These are phyloP conservation scores for Lentinula guzmanii DNA, from an alignment of 768 basidiomycete species.

Conservation along the genomic window DNA sequence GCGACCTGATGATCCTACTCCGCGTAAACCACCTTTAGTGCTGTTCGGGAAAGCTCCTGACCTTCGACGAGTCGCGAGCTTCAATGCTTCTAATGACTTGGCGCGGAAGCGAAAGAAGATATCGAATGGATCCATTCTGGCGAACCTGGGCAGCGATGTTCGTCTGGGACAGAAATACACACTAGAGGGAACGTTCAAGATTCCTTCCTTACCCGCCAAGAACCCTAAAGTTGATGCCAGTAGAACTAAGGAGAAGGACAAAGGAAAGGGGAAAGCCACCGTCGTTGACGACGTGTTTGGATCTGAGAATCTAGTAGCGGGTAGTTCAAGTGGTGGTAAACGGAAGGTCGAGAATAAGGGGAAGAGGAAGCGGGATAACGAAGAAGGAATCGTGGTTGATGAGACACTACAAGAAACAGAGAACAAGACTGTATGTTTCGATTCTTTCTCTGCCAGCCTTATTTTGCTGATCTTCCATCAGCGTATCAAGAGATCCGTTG, in stretches of 20 bases:
- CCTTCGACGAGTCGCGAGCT: neutral
- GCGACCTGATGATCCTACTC: slow-evolving; percentile 76
- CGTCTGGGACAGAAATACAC: slow-evolving; percentile 1
- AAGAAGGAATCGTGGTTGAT: slow-evolving; percentile 15
- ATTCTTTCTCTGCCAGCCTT: neutral
- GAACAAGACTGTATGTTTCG: slow-evolving; percentile 52
- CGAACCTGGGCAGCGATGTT: slow-evolving; percentile 32
- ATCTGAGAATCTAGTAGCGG: neutral
- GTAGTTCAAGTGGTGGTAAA: slow-evolving; percentile 7
- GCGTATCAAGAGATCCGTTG: slow-evolving; percentile 39
- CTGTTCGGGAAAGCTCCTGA: slow-evolving; percentile 17
- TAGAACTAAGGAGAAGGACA: slow-evolving; percentile 13
- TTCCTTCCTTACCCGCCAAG: slow-evolving; percentile 38
- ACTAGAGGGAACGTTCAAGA: slow-evolving; percentile 29
- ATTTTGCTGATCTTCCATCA: slow-evolving; percentile 13
- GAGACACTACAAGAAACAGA: slow-evolving; percentile 39
- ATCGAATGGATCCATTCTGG: slow-evolving; percentile 17
- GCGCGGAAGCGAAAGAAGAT: slow-evolving; percentile 28
- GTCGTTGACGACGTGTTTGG: slow-evolving; percentile 26
- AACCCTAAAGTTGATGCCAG: slow-evolving; percentile 14
- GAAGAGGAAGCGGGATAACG: slow-evolving; percentile 20
- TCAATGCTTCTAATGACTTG: slow-evolving; percentile 3
- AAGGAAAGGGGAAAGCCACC: slow-evolving; percentile 34
- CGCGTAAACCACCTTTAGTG: slow-evolving; percentile 54
- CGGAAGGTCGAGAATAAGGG: slow-evolving; percentile 17